Evolutionary conservation across 1,284 basidiomycete genomes (phyloP), one percentile per base, ranked within the genome.

Genomic region (Sporisorium sorghi): DNA sequence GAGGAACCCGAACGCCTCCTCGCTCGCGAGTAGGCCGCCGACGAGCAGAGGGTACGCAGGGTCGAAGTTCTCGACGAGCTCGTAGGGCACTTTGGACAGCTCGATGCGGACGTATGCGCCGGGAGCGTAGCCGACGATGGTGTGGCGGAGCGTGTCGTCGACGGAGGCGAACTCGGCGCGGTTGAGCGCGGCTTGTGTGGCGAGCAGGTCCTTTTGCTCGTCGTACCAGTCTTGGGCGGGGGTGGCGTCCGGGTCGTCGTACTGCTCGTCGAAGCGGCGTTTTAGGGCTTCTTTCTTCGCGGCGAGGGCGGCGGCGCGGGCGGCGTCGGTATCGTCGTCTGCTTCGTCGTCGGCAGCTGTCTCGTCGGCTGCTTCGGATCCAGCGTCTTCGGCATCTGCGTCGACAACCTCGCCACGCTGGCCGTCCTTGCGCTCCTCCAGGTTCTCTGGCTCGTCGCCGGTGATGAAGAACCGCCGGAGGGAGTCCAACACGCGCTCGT

Each of bases 71-170:
- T 95, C 91, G 39, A 97, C 89, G 86, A 99, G 89, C 86, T 99
- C 96, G 86, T 90, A 92, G 0, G 96, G 94, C 2, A 97, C 92
- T 63, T 90, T 87, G 8, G 86, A 84, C 40, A 99, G 88, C 85
- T 98, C 95, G 58, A 99, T 89, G 37, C 97, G 93, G 32, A 99
- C 91, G 84, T 99, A 99, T n/a, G 90, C 87, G 8, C 97, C 97
- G 0, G 97, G 92, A 10, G 91, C 88, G 85, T 91, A 92, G 9
- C 97, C 97, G 84, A 97, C 94, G 32, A 98, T 91, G 59, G 92
- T 88, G 0, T 90, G 89, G 23, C 96, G 90, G 4, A 91, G 87
- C 64, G 92, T 91, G 12, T 89, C 86, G 73, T 96, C 92, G 59
- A 96, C 87, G 21, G 88, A 89, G 52, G 89, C 90, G 81, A 99